Conservation (phyloP, 148 eudicot species). For the Heliamphora exappendiculata region DNA sequence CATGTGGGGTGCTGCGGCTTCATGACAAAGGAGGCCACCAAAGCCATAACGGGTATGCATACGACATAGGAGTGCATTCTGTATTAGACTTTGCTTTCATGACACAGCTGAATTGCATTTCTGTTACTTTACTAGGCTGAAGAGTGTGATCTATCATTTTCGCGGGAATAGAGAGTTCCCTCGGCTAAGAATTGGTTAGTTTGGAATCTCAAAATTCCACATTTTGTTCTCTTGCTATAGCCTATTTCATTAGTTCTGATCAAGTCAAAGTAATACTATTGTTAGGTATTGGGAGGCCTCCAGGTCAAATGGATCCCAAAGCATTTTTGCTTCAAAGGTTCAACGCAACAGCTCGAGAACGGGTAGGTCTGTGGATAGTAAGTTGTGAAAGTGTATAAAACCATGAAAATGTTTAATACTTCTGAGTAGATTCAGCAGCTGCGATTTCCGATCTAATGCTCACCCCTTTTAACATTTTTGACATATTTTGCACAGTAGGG, state of each 20-base stretch:
- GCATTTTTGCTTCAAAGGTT: conserved; percentile 90
- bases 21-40: conserved; percentile 69
- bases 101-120: background rate
- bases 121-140: conserved; percentile 42
- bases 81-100: background rate
- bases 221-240: background rate
- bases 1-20: conserved; percentile 84
- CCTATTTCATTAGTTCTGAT: conserved; percentile 7
- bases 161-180: conserved; percentile 68
- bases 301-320: conserved; percentile 98
- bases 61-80: background rate
- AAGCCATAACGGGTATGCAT: conserved; percentile 79
- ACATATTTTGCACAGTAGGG: background rate
- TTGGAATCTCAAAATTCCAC: conserved; percentile 9
- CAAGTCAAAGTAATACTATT: conserved; percentile 3
- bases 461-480: background rate
- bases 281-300: conserved; percentile 91
- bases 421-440: too few relatives aligned
- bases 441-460: background rate
- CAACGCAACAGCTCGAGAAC: conserved; percentile 64
- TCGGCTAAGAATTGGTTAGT: conserved; percentile 84
- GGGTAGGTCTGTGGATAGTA: conserved; percentile 35
- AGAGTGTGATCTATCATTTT: conserved; percentile 75
- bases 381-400: background rate
- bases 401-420: background rate